Evolutionary conservation across 495 filamentous ascomycete species (phyloP), one percentile per base, ranked within the genome.

Genomic region (Daldinia concentrica): DNA sequence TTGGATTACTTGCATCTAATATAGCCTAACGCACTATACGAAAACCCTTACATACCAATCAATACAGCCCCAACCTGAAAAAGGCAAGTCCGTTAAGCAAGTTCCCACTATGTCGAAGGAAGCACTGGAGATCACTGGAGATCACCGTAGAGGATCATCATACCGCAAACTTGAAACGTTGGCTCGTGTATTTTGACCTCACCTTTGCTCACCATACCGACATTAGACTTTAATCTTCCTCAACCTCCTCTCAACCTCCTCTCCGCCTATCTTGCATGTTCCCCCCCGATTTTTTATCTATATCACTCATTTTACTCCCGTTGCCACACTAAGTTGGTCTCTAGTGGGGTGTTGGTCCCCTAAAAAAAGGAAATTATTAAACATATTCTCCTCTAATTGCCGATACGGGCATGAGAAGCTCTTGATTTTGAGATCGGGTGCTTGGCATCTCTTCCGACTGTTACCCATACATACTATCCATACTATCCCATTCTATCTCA

Each of bases 361-460:
- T 30, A 48, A 41, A 26, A 63, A 17, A 32, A 26, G 52, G 39
- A 15, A 57, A 58, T 58, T 37, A 32, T 17, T 17, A 62, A 32
- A 60, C 27, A 59, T 45, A 26, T 27, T 36, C 17, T 54, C 29
- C 17, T 58, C 37, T 54, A 55, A 70, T 58, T 69, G 71, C 71
- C 71, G 71, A 74, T 37, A 70, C 71, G 71, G 66, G 71, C 71
- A 70, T 74, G 52, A 67, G 58, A 48, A 63, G 51, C 26, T 58
- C 58, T 48, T 58, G 37, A 61, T 73, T 39, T 66, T 54, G 34
- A 74, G 36, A 64, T 63, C 15, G 62, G 30, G 26, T 39, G 34
- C 66, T 70, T 74, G 66, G 62, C 58, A 58, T 65, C 65, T 66
- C 26, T 64, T 66, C 61, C 56, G 27, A 41, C 24, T 9, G 60